Evolutionary conservation across 495 filamentous ascomycete species (phyloP), one percentile per base, ranked within the genome.

Genomic region (Aspergillus asperescens): DNA sequence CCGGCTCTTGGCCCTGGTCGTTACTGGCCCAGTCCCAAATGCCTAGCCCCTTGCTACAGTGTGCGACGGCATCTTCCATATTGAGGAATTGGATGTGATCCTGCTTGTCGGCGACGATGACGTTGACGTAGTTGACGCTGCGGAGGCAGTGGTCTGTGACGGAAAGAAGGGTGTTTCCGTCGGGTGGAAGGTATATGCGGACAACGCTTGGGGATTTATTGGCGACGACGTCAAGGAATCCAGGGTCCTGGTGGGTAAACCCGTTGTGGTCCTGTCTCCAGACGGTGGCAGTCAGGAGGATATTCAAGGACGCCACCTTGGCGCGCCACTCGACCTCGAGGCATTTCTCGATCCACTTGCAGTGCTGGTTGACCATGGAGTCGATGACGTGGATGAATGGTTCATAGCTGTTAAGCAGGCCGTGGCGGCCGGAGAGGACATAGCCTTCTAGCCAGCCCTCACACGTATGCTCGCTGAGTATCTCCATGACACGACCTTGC

Each of bases 221-320:
- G 53, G 80, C 81, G 2, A 88, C 77, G 1, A 88, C 82, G 58
- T 87, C 84, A 13, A 88, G 75, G 77, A 88, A 89, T 16, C 85
- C 84, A 0, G 84, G 84, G 54, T 89, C 85, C 63, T 89, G 85
- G 65, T 89, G 85, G 0, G 84, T 89, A 62, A 89, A 89, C 42
- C 84, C 85, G 59, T 88, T 88, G 73, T 89, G 85, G 62, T 89
- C 85, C 66, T 89, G 85, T 57, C 85, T 67, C 85, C 85, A 87
- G 43, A 88, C 85, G 1, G 86, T 86, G 1, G 83, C 80, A 0
- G 84, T 89, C 24, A 88, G 75, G 10, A 89, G 76, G 52, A 89
- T 86, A 67, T 89, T 89, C 51, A 89, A 77, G 1, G 83, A 86
- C 15, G 83, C 75, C 15, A 87, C 68, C 62, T 81, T 81, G 46